Base-by-base conservation (phyloP, 176 grass and related monocot genomes). In the Ampelocalamus luodianensis region DNA sequence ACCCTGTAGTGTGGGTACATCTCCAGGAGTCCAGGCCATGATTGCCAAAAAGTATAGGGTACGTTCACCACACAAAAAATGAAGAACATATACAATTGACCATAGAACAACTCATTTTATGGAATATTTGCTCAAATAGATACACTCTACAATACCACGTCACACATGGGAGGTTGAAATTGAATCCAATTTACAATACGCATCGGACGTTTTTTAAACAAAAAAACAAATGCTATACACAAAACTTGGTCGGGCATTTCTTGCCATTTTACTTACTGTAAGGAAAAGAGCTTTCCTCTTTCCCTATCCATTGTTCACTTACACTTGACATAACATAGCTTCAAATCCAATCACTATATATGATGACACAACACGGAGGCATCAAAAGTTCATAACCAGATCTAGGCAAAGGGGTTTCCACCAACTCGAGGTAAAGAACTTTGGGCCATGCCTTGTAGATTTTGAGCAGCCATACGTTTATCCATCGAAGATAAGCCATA, bases 341-440 rank as follows among this genome's bases (percentile, higher is more conserved):
- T 42, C 22, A 80, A 50, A 81, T 81, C 14, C 32, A 20, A 61
- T 15, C 43, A 10, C 16, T 62, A 62, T 62, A 72, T 48, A 62
- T 6, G 12, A 43, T 40, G 76, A 16, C n/a, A 14, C 20, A 65
- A 34, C 46, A 80, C 4, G 27, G 16, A 50, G 22, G 54, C 16
- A 54, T 32, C 68, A 9, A n/a, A 45, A 81, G 14, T 17, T 53
- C 16, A 53, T 55, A 55, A 8, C 29, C 9, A 68, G 18, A 23
- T n/a, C 73, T 91, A 89, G 48, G 80, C 79, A 72, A 94, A 94
- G 13, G 89, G 89, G 80, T 94, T 94, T 89, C 87, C 76, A n/a
- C 89, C 80, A 84, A 77, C 74, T 67, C 42, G 79, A 37, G 70
- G 36, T 77, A 55, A 87, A 56, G 29, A 38, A 71, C 43, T 84